Evolutionary conservation across 768 basidiomycete genomes (phyloP).

Genomic region (Phylloporus sp.): DNA sequence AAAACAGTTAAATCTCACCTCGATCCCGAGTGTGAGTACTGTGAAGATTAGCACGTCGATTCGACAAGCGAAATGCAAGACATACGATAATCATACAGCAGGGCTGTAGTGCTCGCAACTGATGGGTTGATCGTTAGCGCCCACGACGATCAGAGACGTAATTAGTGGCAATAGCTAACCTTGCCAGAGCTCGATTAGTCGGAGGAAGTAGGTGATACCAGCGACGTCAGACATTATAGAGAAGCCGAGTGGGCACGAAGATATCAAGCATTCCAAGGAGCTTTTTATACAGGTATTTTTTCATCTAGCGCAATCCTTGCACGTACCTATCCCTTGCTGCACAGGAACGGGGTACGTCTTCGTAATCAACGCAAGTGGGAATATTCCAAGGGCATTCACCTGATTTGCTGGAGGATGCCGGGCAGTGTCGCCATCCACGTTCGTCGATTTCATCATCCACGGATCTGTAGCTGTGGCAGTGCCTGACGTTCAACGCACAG

Average conservation of each 20-base stretch:
- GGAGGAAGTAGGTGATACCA: constrained; percentile 1
- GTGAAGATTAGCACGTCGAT: background rate
- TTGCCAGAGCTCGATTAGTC: constrained; percentile 6
- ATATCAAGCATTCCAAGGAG: background rate
- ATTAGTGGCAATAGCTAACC: constrained; percentile 6
- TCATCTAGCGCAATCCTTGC: too few species aligned
- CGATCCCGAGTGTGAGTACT: constrained; percentile 13
- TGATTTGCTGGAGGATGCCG: background rate
- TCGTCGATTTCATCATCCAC: too few species aligned
- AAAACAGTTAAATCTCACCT: constrained; percentile 1
- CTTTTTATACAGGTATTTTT: too few species aligned
- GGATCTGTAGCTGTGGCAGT: background rate
- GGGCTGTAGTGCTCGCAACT: constrained; percentile 10
- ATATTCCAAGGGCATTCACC: too few species aligned
- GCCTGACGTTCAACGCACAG: background rate
- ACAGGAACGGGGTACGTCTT: background rate
- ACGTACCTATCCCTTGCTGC: background rate
- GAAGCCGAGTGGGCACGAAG: background rate
- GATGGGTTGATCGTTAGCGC: background rate
- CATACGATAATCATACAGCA: constrained; percentile 17
- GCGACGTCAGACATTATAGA: background rate
- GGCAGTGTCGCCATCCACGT: background rate
- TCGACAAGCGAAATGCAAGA: background rate
- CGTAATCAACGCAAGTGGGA: too few species aligned
- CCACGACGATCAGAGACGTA: background rate